phyloP scores from a whole-genome alignment of 768 basidiomycete genomes.

The Boletus insuetus region DNA sequence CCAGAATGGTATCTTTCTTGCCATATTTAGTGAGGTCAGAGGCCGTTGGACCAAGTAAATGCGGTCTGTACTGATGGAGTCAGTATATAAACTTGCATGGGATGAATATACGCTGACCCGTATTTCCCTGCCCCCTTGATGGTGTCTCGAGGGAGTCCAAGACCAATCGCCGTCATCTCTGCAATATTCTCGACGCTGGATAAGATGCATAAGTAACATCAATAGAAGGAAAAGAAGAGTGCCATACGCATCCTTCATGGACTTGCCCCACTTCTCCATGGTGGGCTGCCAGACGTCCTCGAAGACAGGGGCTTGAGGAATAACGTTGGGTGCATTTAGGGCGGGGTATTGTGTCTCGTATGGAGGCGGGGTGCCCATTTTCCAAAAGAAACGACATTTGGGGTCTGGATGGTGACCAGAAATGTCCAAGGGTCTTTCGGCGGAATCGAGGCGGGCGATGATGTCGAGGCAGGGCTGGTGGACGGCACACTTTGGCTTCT shows the following conservation, averaged over 20 bases:
- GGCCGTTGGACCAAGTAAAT: constrained; percentile 90
- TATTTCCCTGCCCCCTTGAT: constrained; percentile 82
- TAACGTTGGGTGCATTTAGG: constrained; percentile 78
- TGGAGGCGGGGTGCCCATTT: constrained; percentile 70
- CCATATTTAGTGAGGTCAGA: constrained; percentile 85
- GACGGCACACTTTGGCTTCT: constrained; percentile 83
- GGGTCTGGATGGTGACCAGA: constrained; percentile 81
- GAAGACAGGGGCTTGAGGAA: constrained; percentile 61
- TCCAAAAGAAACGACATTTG: constrained; percentile 94
- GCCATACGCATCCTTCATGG: constrained; percentile 85
- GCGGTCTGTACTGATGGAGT: constrained; percentile 49
- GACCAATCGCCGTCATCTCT: constrained; percentile 82
- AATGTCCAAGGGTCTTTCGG: constrained; percentile 85
- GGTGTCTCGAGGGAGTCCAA: constrained; percentile 66
- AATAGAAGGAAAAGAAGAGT: background rate
- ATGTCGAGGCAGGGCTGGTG: constrained; percentile 80
- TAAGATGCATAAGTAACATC: background rate
- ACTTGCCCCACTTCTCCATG: constrained; percentile 84
- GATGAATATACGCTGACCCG: constrained; percentile 50
- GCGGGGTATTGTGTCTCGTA: constrained; percentile 76
- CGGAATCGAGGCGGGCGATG: constrained; percentile 71
- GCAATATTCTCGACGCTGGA: constrained; percentile 80
- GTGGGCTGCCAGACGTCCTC: constrained; percentile 61
- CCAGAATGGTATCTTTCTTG: constrained; percentile 77
- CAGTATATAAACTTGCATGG: background rate